Conservation (phyloP, 768 basidiomycete species). For the Gyrodon lividus region DNA sequence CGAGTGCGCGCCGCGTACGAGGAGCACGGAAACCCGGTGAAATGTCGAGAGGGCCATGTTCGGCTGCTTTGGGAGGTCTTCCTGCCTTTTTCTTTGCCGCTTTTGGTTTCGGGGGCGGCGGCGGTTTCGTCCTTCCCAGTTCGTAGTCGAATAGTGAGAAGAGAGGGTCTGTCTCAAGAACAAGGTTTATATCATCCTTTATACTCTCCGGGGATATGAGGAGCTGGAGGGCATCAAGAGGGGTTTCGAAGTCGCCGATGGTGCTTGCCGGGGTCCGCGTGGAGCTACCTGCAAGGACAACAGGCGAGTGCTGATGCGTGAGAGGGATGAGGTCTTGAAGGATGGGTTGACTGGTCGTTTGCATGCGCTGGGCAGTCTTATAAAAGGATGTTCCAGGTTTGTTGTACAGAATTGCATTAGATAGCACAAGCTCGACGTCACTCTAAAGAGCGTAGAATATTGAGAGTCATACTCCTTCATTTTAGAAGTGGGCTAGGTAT, state of each 20-base stretch:
- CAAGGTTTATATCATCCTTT: slow-evolving; percentile 50
- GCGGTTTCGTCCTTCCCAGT: slow-evolving; percentile 58
- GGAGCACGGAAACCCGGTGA: slow-evolving; percentile 49
- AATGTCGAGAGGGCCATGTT: slow-evolving; percentile 33
- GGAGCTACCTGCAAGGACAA: not conserved
- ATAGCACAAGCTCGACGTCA: slow-evolving; percentile 80
- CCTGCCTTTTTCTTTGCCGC: slow-evolving; percentile 40
- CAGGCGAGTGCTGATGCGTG: slow-evolving; percentile 13
- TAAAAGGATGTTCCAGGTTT: slow-evolving; percentile 67
- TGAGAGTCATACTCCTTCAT: not conserved
- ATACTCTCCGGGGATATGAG: slow-evolving; percentile 54
- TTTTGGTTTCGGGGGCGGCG: slow-evolving; percentile 46
- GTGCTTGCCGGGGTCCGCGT: not conserved
- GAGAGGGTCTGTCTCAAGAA: slow-evolving; percentile 58
- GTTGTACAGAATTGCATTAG: slow-evolving; percentile 89
- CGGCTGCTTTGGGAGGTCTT: slow-evolving; percentile 19
- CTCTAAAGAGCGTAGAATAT: slow-evolving; percentile 40
- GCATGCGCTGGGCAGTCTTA: slow-evolving; percentile 66
- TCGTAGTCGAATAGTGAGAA: slow-evolving; percentile 69
- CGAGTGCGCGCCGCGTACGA: slow-evolving; percentile 45
- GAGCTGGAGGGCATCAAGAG: slow-evolving; percentile 53
- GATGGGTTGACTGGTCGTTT: slow-evolving; percentile 40
- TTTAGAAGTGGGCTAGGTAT: not conserved
- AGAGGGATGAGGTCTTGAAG: slow-evolving; percentile 27
- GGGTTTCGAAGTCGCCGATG: slow-evolving; percentile 76